phyloP scores from a whole-genome alignment of 139 green algal genomes.

The Chlorella sp. region DNA sequence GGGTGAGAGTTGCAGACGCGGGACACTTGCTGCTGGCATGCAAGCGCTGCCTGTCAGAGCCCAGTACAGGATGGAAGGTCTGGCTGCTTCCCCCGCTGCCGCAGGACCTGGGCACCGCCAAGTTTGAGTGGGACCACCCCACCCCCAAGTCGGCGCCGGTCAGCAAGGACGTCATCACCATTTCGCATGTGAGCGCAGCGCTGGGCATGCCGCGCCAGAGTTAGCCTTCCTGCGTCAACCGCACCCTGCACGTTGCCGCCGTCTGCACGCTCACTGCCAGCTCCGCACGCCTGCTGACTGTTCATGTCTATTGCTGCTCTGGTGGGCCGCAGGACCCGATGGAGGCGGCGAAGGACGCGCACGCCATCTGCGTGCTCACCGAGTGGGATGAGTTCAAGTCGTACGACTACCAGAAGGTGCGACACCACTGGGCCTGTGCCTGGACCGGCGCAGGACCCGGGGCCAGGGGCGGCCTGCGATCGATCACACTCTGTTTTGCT shows the following conservation, averaged over 20 bases:
- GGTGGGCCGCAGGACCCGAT: conserved; percentile 53
- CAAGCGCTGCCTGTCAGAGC: too few species aligned
- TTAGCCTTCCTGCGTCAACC: too few species aligned
- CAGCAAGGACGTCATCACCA: conserved; percentile 61
- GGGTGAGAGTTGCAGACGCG: too few species aligned
- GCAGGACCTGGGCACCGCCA: conserved; percentile 84
- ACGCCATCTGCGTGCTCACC: conserved; percentile 94
- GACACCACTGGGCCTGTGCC: conserved; percentile 46
- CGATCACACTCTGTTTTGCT: too few species aligned
- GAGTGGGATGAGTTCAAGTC: conserved; percentile 99
- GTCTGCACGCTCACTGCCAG: too few species aligned
- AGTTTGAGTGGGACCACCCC: conserved; percentile 95
- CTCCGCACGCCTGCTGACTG: too few species aligned
- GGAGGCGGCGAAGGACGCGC: conserved; percentile 78
- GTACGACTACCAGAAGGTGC: conserved; percentile 70
- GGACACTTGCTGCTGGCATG: too few species aligned
- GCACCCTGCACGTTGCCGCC: too few species aligned
- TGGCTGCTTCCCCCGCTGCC: too few species aligned
- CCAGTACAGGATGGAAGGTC: too few species aligned
- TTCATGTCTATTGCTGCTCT: not conserved
- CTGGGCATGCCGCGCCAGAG: not conserved
- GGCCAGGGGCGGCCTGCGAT: too few species aligned
- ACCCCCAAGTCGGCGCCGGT: conserved; percentile 55
- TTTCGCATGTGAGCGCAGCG: conserved; percentile 43
- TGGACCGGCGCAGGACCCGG: too few species aligned